Evolutionary conservation across 2,329 filamentous ascomycete genomes (phyloP).

Genomic region (Aaosphaeria arxii): DNA sequence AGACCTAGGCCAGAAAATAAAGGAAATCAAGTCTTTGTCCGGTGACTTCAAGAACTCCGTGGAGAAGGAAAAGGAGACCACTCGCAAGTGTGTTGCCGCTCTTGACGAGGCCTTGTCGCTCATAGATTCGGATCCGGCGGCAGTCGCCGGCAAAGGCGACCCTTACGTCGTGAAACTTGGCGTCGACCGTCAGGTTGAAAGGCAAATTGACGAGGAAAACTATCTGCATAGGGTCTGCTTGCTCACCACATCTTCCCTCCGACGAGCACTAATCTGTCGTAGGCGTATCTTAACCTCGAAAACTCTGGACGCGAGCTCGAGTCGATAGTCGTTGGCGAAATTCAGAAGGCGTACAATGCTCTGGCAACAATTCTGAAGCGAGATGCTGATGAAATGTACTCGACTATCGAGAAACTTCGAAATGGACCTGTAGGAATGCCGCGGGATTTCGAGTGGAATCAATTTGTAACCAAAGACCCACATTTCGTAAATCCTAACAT

Average conservation of each 20-base stretch:
- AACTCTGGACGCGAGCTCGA: slow-evolving; percentile 92
- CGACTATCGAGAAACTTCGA: slow-evolving; percentile 75
- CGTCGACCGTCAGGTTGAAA: slow-evolving; percentile 87
- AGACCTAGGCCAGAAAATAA: slow-evolving; percentile 93
- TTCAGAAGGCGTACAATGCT: slow-evolving; percentile 96
- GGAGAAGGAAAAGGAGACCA: slow-evolving; percentile 88
- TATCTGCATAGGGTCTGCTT: slow-evolving; percentile 77
- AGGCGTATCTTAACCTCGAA: slow-evolving; percentile 94
- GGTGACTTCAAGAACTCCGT: slow-evolving; percentile 97
- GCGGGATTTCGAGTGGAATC: slow-evolving; percentile 86
- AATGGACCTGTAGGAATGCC: slow-evolving; percentile 87
- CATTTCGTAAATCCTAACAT: slow-evolving; percentile 84
- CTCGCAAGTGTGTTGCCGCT: slow-evolving; percentile 72
- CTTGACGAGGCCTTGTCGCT: slow-evolving; percentile 80
- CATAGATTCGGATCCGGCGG: slow-evolving; percentile 72
- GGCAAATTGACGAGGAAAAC: slow-evolving; percentile 94
- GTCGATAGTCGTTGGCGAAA: slow-evolving; percentile 93
- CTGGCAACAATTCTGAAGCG: slow-evolving; percentile 88
- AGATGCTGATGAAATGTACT: slow-evolving; percentile 79
- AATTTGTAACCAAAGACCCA: slow-evolving; percentile 75
- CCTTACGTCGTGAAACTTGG: slow-evolving; percentile 83
- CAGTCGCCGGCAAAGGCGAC: slow-evolving; percentile 81
- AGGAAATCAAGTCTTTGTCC: slow-evolving; percentile 91
- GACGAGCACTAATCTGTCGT: slow-evolving; percentile 12
- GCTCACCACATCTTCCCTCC: not conserved